Percentiles rank a stretch among this genome's conserved stretches.
These are phyloP conservation scores for Coniophora puteana DNA, from an alignment of 1,284 basidiomycete genomes.

Conservation along the genomic window DNA sequence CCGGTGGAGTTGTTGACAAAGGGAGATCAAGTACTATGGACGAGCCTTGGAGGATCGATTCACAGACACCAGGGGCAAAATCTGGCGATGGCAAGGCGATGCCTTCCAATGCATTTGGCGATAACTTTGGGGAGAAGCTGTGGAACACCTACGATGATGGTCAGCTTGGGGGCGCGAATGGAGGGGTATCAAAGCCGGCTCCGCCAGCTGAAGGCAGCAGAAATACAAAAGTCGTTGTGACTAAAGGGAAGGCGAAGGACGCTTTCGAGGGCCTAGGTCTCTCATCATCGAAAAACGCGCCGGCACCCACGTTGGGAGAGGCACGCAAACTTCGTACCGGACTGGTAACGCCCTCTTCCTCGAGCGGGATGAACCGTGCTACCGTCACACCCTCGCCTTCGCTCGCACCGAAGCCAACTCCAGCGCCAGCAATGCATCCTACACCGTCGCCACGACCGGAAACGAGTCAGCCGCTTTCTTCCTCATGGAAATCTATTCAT, in stretches of 20 bases:
- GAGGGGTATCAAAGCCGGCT: conserved; percentile 20
- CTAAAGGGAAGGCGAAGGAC: conserved; percentile 55
- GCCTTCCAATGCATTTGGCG: conserved; percentile 31
- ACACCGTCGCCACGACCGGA: conserved; percentile 49
- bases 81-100: conserved; percentile 14
- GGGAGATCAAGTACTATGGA: conserved; percentile 18
- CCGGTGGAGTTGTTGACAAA: conserved; percentile 28
- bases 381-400: conserved; percentile 19
- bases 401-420: conserved; percentile 24
- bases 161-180: conserved; percentile 21
- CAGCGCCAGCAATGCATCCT: conserved; percentile 20
- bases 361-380: conserved; percentile 31
- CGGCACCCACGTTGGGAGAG: conserved; percentile 68
- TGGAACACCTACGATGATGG: conserved; percentile 43
- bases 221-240: conserved; percentile 23
- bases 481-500: conserved; percentile 17
- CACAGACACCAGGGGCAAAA: conserved; percentile 20
- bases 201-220: conserved; percentile 24
- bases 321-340: conserved; percentile 68
- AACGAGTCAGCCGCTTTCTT: conserved; percentile 10
- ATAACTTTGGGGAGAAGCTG: conserved; percentile 58
- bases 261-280: conserved; percentile 76
- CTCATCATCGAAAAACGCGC: conserved; percentile 35
- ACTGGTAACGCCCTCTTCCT: conserved; percentile 47
- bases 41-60: conserved; percentile 47